Evolutionary conservation across 2,329 filamentous ascomycete genomes (phyloP), one percentile per base, ranked within the genome.

Genomic region (Cytospora leucostoma): DNA sequence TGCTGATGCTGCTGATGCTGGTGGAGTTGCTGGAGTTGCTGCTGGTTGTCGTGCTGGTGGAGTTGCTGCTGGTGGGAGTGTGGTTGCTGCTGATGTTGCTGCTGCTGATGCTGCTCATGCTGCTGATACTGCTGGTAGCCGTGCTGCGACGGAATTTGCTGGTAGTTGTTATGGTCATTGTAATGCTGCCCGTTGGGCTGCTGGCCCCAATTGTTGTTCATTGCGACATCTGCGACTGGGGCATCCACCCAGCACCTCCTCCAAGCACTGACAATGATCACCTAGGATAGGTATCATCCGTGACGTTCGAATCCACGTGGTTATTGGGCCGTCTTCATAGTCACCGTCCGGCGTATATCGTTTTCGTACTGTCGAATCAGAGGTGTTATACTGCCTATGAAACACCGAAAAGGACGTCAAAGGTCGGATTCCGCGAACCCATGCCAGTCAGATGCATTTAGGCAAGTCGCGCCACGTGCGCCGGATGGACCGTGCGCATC

Each of bases 61-160:
- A 65, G 66, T 33, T 68, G 68, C 34, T 67, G 61, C 50, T 68
- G 63, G 11, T 67, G 67, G 57, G 72, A 73, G 54, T 70, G 69
- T 27, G 55, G 64, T 56, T 66, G 61, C 32, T 61, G 15, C 51
- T 53, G 58, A 50, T 66, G 67, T 15, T 40, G 64, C 32, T 40
- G 64, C 15, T 67, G 69, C 44, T 55, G 52, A 12, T 68, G 67
- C 50, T 68, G 67, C 37, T 59, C 61, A 17, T 68, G 67, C 13
- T 70, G 68, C 53, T 67, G 69, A 38, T 61, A 59, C 19, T 62
- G 66, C 40, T 65, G 63, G 62, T 73, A 63, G 47, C 62, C 53
- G n/a, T 51, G 51, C 49, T 63, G 65, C 8, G 56, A 40, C 21
- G 61, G 50, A 49, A 66, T 64, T 40, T 61, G 61, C 52, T 62